phyloP scores from a whole-genome alignment of 2,329 filamentous ascomycete species.

The Pseudogymnoascus sp. region DNA sequence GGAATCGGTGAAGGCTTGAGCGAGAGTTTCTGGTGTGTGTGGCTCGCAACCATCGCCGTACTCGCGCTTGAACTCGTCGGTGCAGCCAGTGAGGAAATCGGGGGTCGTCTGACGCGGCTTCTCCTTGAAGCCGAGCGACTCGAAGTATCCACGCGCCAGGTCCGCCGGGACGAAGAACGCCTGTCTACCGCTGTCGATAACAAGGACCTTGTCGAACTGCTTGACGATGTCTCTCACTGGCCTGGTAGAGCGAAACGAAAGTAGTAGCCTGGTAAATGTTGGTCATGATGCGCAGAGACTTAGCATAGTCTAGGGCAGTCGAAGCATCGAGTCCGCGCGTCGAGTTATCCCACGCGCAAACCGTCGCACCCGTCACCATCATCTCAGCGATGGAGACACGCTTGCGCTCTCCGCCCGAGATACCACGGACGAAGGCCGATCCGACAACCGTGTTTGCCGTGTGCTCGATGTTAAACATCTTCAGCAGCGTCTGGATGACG shows the following conservation, averaged over 20 bases:
- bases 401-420: slow-evolving; percentile 56
- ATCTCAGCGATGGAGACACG: slow-evolving; percentile 53
- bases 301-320: slow-evolving; percentile 54
- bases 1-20: slow-evolving; percentile 40
- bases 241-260: slow-evolving; percentile 63
- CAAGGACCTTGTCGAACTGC: slow-evolving; percentile 63
- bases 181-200: slow-evolving; percentile 59
- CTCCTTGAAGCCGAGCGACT: slow-evolving; percentile 57
- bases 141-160: slow-evolving; percentile 58
- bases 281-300: slow-evolving; percentile 55
- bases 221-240: slow-evolving; percentile 64
- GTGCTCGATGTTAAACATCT: slow-evolving; percentile 41
- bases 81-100: slow-evolving; percentile 61
- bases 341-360: slow-evolving; percentile 63
- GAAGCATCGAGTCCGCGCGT: slow-evolving; percentile 60
- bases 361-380: slow-evolving; percentile 27
- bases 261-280: slow-evolving; percentile 54
- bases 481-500: slow-evolving; percentile 44
- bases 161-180: slow-evolving; percentile 57
- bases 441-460: slow-evolving; percentile 50
- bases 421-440: slow-evolving; percentile 54
- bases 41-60: slow-evolving; percentile 50
- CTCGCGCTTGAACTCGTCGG: slow-evolving; percentile 30
- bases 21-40: slow-evolving; percentile 45
- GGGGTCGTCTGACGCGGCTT: slow-evolving; percentile 55